These are phyloP conservation scores for Globisporangium viniferum DNA, from an alignment of 352 stramenopile genomes.

Conservation along the genomic window DNA sequence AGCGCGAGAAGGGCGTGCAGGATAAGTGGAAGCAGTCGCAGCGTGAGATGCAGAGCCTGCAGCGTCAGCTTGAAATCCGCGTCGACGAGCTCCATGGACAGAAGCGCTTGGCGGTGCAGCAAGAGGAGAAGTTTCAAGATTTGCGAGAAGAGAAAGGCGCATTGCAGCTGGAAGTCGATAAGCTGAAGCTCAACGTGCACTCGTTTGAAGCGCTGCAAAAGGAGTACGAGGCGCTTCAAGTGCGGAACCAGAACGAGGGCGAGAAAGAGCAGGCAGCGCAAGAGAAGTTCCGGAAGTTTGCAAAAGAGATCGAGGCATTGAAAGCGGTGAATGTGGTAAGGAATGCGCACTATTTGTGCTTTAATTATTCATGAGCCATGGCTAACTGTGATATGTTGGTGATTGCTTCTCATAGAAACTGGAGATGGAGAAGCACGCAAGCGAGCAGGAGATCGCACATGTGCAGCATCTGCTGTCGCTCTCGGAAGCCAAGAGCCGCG, in stretches of 20 bases:
- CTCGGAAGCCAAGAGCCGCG: conserved; percentile 39
- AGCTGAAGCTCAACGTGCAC: conserved; percentile 23
- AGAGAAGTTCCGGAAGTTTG: conserved; percentile 22
- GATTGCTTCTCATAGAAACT: conserved; percentile 34
- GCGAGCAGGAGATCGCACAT: conserved; percentile 49
- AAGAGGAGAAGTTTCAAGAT: conserved; percentile 20
- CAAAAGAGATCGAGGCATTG: conserved; percentile 30
- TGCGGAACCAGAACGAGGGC: conserved; percentile 24
- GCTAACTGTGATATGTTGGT: background rate
- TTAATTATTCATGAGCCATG: background rate
- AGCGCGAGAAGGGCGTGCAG: conserved; percentile 36
- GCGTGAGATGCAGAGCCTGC: conserved; percentile 33
- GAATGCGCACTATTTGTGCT: background rate
- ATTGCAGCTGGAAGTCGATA: conserved; percentile 33
- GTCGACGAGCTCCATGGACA: conserved; percentile 45
- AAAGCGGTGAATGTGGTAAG: conserved; percentile 25
- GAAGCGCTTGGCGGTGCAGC: conserved; percentile 26
- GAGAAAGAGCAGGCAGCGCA: conserved; percentile 19
- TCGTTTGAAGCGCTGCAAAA: conserved; percentile 35
- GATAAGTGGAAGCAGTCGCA: conserved; percentile 42
- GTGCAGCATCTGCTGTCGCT: conserved; percentile 53
- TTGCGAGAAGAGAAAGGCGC: conserved; percentile 35
- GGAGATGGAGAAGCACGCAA: conserved; percentile 43
- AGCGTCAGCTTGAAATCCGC: conserved; percentile 41
- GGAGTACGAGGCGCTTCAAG: conserved; percentile 39